Evolutionary conservation across 2,329 filamentous ascomycete species (phyloP).

Genomic region (Sclerotinia spermophila): DNA sequence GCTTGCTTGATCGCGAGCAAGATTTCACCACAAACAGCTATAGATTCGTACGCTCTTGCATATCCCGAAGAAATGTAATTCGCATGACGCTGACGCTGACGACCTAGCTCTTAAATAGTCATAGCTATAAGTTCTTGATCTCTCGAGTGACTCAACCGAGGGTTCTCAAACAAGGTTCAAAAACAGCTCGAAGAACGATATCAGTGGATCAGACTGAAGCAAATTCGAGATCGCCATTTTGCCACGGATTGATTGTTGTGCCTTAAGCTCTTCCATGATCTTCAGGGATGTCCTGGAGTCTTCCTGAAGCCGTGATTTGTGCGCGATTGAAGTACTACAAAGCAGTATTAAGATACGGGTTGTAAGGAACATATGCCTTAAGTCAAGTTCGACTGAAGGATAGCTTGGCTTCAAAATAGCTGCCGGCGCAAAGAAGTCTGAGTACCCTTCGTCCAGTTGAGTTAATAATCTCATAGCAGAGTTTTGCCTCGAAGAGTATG

Average conservation of each 20-base stretch:
- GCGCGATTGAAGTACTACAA: not conserved
- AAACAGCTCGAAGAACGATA: not conserved
- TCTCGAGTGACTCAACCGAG: not conserved
- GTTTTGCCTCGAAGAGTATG: not conserved
- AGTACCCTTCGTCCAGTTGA: not conserved
- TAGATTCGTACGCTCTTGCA: not conserved
- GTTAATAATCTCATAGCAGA: not conserved
- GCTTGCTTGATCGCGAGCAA: not conserved
- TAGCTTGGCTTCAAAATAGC: not conserved
- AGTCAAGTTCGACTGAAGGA: not conserved
- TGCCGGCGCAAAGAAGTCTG: not conserved
- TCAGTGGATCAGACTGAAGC: not conserved
- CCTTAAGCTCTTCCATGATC: not conserved
- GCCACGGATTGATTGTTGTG: not conserved
- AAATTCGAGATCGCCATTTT: not conserved
- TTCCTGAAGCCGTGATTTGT: not conserved
- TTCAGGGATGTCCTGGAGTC: not conserved
- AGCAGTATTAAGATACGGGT: not conserved
- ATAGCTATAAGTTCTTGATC: not conserved
- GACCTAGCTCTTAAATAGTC: not conserved
- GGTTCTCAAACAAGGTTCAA: not conserved
- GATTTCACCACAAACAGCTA: not conserved
- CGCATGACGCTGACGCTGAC: not conserved
- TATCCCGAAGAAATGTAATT: not conserved
- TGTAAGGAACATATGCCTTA: not conserved